These are phyloP conservation scores for Patellaria atrata DNA, from an alignment of 495 filamentous ascomycete genomes.

Conservation along the genomic window DNA sequence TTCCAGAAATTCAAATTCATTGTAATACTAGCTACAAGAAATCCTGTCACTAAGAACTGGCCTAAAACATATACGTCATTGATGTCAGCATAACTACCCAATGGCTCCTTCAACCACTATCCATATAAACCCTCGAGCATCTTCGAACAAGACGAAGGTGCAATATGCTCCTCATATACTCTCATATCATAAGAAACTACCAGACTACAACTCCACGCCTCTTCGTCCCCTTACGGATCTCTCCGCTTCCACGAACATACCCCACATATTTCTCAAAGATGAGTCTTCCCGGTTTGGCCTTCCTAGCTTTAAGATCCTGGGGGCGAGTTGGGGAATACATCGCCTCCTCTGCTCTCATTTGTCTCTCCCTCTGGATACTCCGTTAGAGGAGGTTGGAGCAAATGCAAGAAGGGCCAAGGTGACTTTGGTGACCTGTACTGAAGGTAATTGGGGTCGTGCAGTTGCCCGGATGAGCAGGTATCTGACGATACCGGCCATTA, in stretches of 20 bases:
- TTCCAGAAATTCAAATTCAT: too few species aligned
- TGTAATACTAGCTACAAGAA: too few species aligned
- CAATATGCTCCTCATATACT: too few species aligned
- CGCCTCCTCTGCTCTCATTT: constrained; percentile 35
- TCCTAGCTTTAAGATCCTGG: constrained; percentile 63
- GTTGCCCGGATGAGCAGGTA: constrained; percentile 48
- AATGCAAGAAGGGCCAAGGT: constrained; percentile 23
- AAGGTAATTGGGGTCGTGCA: constrained; percentile 61
- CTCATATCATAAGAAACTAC: too few species aligned
- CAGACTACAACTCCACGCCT: constrained; percentile 22
- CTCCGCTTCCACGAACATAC: constrained; percentile 40
- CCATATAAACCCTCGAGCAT: too few species aligned
- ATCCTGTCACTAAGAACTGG: too few species aligned
- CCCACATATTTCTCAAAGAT: constrained; percentile 33
- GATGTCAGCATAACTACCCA: too few species aligned
- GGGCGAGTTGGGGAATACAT: constrained; percentile 58
- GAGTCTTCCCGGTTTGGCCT: constrained; percentile 34
- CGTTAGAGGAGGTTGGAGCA: constrained; percentile 29
- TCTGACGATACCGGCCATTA: constrained; percentile 33
- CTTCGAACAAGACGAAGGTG: too few species aligned
- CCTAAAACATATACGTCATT: too few species aligned
- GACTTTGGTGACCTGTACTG: constrained; percentile 41
- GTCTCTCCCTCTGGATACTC: constrained; percentile 24
- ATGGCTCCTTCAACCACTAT: too few species aligned
- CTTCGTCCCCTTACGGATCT: constrained; percentile 38